Base-by-base conservation (phyloP, 129 eudicot species). In the Flaveria sonorensis region DNA sequence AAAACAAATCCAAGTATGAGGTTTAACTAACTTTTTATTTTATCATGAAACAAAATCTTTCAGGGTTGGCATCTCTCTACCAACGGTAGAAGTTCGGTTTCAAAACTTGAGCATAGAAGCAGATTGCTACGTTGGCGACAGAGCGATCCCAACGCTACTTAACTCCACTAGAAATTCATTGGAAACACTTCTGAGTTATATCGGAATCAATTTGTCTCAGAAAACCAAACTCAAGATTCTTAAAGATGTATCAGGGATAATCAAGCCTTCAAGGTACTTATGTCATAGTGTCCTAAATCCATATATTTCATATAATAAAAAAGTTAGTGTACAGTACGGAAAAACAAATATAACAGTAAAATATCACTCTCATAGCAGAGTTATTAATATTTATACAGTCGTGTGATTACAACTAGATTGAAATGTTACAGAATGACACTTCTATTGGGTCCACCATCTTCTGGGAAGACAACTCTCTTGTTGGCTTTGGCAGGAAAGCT, bases 31-130 rank as follows among this genome's bases (percentile, higher is more conserved):
- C 66, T 59, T 59, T 59, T 11, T 13, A 59, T 1, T 60, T 23
- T 10, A 3, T 12, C 24, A 23, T 23, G 16, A 21, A 21, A 21
- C 18, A 24, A 30, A 15, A 21, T 14, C 21, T 60, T 60, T 64
- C 81, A 90, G 96, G 74, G 93, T 88, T 65, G 97, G 92, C 20
- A 87, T 91, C 13, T 72, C 77, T 10, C 83, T 91, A 71, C 97
- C 97, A 18, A 88, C 89, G 0, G 85, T 91, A n/a, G 89, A 91
- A 66, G 91, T 91, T 21, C 85, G 93, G 71, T 91, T 77, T 39
- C 82, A 91, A 63, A 76, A 88, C 40, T 73, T 88, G 59, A 86
- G 76, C 4, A 72, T 88, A n/a, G 87, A 91, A 74, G 85, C 94
- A 20, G 83, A 86, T 59, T 85, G 87, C 53, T 79, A 82, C 61